A percentile compares a stretch with the other conserved stretches of the same genome.
Conservation (phyloP, 257 asterid genomes). For the Marsdenia floribunda region DNA sequence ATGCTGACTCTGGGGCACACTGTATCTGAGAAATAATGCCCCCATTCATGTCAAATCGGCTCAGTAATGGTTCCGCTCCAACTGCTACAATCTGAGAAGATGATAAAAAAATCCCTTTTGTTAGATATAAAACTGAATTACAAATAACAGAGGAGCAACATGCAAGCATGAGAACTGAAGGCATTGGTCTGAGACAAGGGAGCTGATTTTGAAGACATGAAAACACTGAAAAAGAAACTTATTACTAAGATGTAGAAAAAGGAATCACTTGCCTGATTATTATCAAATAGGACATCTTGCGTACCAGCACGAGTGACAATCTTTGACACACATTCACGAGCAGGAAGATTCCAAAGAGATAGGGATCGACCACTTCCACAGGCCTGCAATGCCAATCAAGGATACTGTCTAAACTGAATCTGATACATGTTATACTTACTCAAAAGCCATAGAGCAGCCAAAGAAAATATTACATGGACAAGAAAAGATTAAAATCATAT, state of each 20-base stretch:
- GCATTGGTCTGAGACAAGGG: background rate
- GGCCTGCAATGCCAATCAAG: slow-evolving; percentile 36
- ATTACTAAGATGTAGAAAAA: slow-evolving; percentile 2
- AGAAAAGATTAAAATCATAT: background rate
- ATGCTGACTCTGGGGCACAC: slow-evolving; percentile 80
- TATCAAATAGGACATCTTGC: slow-evolving; percentile 75
- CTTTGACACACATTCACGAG: slow-evolving; percentile 65
- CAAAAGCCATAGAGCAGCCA: background rate
- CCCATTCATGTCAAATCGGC: slow-evolving; percentile 76
- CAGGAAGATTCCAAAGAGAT: slow-evolving; percentile 92
- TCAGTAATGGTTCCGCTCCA: slow-evolving; percentile 76
- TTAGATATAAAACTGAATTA: background rate
- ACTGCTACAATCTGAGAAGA: slow-evolving; percentile 67
- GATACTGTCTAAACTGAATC: background rate
- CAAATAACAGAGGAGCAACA: background rate
- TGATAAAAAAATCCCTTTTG: slow-evolving; percentile 4
- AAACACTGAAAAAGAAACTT: background rate
- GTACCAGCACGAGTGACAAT: slow-evolving; percentile 44
- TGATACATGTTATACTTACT: background rate
- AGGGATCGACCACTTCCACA: slow-evolving; percentile 83
- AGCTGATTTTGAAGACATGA: background rate
- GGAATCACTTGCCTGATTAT: slow-evolving; percentile 61
- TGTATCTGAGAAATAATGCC: slow-evolving; percentile 68
- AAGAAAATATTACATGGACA: background rate
- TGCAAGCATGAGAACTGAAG: background rate